Conservation (phyloP, 1,139 yeast species). For the Yamadazyma dendronema region DNA sequence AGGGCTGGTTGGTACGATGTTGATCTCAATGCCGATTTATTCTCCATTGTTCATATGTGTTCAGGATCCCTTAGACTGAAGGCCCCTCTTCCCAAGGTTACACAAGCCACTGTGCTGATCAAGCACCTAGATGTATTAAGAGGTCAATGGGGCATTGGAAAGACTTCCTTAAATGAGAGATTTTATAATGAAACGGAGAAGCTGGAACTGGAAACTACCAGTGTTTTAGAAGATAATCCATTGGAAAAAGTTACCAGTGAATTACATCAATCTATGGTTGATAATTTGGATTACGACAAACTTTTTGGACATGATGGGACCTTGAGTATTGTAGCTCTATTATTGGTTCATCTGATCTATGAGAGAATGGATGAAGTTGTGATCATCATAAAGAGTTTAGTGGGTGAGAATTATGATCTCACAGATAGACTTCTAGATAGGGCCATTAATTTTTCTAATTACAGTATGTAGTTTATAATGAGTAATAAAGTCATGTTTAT, state of each 20-base stretch:
- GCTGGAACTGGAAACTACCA: background rate
- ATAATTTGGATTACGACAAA: conserved; percentile 26
- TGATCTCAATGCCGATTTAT: conserved; percentile 30
- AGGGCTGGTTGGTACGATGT: conserved; percentile 34
- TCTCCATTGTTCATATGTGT: conserved; percentile 33
- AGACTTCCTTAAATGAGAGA: conserved; percentile 27
- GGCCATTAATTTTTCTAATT: conserved; percentile 1
- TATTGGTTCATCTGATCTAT: conserved; percentile 33
- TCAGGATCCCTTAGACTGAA: conserved; percentile 28
- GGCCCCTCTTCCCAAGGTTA: conserved; percentile 32
- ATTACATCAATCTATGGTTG: conserved; percentile 18
- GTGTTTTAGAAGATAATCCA: background rate
- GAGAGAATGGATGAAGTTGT: conserved; percentile 31
- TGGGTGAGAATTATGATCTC: conserved; percentile 36
- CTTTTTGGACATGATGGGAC: conserved; percentile 36
- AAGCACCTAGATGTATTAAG: conserved; percentile 30
- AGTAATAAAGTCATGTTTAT: too few relatives aligned
- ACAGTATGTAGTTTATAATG: conserved; percentile 8
- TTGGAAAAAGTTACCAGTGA: conserved; percentile 1
- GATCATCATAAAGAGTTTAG: conserved; percentile 31
- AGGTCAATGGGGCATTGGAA: conserved; percentile 29
- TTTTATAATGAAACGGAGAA: conserved; percentile 17
- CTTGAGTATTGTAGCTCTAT: conserved; percentile 26
- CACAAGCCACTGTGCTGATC: conserved; percentile 32
- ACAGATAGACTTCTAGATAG: conserved; percentile 2